Conservation (phyloP, 495 filamentous ascomycete species). For the Rusavskia elegans region DNA sequence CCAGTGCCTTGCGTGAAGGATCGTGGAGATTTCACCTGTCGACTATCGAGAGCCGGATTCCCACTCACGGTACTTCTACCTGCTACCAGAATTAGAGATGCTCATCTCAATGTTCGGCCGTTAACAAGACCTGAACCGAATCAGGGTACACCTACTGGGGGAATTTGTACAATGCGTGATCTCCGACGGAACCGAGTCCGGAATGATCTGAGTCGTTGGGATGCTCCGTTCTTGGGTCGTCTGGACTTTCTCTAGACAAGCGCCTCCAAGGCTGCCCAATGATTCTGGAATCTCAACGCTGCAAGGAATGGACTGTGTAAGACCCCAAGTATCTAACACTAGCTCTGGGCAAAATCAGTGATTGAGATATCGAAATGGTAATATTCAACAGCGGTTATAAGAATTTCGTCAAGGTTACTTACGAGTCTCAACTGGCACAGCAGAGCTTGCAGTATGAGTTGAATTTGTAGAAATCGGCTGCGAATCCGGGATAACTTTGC, state of each 20-base stretch:
- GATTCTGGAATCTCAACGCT: background rate
- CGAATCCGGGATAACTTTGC: conserved; percentile 11
- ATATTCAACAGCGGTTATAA: background rate
- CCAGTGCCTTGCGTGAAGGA: no score
- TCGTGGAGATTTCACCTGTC: no score
- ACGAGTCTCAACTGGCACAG: background rate
- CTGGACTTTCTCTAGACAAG: background rate
- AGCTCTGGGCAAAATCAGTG: background rate
- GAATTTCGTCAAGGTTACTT: background rate
- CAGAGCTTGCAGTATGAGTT: conserved; percentile 3
- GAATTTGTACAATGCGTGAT: no score
- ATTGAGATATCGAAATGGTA: no score
- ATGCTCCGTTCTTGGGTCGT: background rate
- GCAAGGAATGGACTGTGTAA: background rate
- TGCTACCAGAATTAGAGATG: no score
- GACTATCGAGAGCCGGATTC: no score
- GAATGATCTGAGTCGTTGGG: background rate
- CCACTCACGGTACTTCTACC: no score
- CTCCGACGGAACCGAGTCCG: background rate
- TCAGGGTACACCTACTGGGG: no score
- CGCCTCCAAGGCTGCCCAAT: background rate
- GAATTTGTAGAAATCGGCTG: conserved; percentile 11
- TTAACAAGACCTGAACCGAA: no score
- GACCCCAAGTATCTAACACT: background rate
- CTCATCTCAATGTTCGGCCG: no score